phyloP scores from a whole-genome alignment of 108 stramenopile genomes.

The Aurantiochytrium sp. region DNA sequence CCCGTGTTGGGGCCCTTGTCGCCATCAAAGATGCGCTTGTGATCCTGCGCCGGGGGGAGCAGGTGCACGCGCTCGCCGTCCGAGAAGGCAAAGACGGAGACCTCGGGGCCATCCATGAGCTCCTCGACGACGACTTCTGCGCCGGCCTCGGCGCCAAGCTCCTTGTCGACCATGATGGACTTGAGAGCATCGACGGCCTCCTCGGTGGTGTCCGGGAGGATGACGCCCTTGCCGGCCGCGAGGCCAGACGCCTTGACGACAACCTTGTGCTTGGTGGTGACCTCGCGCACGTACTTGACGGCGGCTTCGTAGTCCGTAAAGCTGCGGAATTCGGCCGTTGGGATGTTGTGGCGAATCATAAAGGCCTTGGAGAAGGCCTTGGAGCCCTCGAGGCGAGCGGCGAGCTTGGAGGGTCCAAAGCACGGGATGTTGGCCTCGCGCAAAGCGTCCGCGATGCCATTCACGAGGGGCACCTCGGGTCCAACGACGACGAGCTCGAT shows the following conservation, averaged over 20 bases:
- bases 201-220: slow-evolving; percentile 74
- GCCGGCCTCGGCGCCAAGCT: slow-evolving; percentile 81
- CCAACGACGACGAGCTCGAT: slow-evolving; percentile 67
- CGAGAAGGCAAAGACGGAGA: slow-evolving; percentile 86
- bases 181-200: slow-evolving; percentile 82
- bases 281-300: slow-evolving; percentile 65
- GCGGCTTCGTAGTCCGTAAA: slow-evolving; percentile 71
- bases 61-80: slow-evolving; percentile 83
- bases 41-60: slow-evolving; percentile 92
- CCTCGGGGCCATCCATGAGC: slow-evolving; percentile 93
- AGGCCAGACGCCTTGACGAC: slow-evolving; percentile 98
- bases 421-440: slow-evolving; percentile 65
- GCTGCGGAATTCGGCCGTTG: slow-evolving; percentile 82
- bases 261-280: slow-evolving; percentile 65
- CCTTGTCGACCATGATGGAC: slow-evolving; percentile 85
- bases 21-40: slow-evolving; percentile 92
- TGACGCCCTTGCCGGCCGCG: slow-evolving; percentile 96
- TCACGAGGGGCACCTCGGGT: slow-evolving; percentile 90
- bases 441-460: slow-evolving; percentile 70
- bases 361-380: slow-evolving; percentile 99
- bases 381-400: slow-evolving; percentile 86
- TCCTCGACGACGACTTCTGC: slow-evolving; percentile 95
- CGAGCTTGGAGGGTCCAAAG: slow-evolving; percentile 86
- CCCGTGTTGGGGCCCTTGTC: slow-evolving; percentile 95
- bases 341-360: slow-evolving; percentile 77